Evolutionary conservation across 2,329 filamentous ascomycete species (phyloP).

Genomic region (Corniculantispora saksenae): DNA sequence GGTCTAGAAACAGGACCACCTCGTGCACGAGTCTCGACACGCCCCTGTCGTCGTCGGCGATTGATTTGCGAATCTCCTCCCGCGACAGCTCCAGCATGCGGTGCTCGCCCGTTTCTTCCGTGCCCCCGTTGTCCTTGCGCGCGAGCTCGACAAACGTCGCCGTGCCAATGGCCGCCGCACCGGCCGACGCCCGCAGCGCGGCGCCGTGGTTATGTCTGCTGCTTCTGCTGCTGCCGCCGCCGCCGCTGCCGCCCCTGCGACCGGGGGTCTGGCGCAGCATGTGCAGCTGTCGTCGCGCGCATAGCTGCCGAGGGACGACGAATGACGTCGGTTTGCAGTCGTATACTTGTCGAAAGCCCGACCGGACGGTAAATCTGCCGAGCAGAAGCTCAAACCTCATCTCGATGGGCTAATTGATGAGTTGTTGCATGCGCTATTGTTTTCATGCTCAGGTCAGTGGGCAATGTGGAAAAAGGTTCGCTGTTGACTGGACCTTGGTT

Average conservation of each 20-base stretch:
- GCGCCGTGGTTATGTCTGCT: slow-evolving; percentile 24
- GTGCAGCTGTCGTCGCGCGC: slow-evolving; percentile 22
- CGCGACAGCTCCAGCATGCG: slow-evolving; percentile 85
- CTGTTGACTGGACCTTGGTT: not conserved
- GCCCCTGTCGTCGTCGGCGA: slow-evolving; percentile 62
- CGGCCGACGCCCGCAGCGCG: slow-evolving; percentile 42
- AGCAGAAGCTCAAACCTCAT: slow-evolving; percentile 49
- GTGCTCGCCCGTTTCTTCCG: slow-evolving; percentile 69
- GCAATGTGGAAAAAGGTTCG: not conserved
- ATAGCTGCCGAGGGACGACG: not conserved
- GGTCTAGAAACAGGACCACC: slow-evolving; percentile 67
- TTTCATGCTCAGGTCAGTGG: slow-evolving; percentile 9
- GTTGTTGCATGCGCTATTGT: not conserved
- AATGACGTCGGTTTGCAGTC: slow-evolving; percentile 22
- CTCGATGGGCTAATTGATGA: slow-evolving; percentile 31
- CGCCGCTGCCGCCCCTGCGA: slow-evolving; percentile 15
- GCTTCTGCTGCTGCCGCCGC: too few species aligned
- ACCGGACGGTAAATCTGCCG: slow-evolving; percentile 46
- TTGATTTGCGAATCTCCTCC: slow-evolving; percentile 71
- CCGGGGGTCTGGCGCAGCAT: slow-evolving; percentile 30
- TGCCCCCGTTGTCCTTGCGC: slow-evolving; percentile 52
- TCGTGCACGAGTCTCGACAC: slow-evolving; percentile 59
- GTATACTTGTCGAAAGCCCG: slow-evolving; percentile 32
- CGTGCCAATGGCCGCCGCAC: slow-evolving; percentile 50
- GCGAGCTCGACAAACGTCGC: slow-evolving; percentile 60